Base-by-base conservation (phyloP, 2,329 filamentous ascomycete species). In the Aspergillus oerlinghausenensis region DNA sequence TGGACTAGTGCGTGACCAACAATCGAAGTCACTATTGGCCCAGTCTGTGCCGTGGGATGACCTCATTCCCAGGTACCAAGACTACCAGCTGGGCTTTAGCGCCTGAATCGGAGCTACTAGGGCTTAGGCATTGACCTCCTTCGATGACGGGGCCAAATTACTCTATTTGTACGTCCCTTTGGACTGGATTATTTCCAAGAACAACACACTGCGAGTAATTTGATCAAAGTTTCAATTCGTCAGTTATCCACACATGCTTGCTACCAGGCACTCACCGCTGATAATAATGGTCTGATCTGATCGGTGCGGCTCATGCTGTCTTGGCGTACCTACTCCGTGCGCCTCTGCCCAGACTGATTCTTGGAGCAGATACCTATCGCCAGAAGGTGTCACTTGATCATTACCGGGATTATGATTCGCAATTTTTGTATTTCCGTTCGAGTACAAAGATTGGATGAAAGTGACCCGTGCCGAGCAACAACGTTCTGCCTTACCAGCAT, bases 51-150 rank as follows among this genome's bases (percentile, higher is more conserved):
- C 54, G 52, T 56, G 51, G 38, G 45, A 59, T 63, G 61, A 63
- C 60, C 55, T 63, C 61, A 63, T 63, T 47, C 52, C 52, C 60
- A 60, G 55, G 61, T 62, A 62, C 61, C 47, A 49, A 49, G 35
- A 54, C 59, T 61, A 62, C 61, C 49, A 47, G 35, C 9, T 48
- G 42, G 9, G 19, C 21, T 48, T 51, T 63, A 63, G 61, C 55
- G 60, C 23, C 43, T 43, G 38, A 55, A 29, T 55, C 54, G 57
- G 53, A 57, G 54, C 49, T 40, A 38, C 42, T 53, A 47, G 21
- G 49, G 21, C 8, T 55, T 49, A 55, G 49, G 49, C 55, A 50
- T 45, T 23, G 42, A 14, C n/a, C 42, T 23, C 42, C 14, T 23
- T 45, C 19, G 21, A 23, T 23, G 17, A 45, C 42, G 42, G 42